These are phyloP conservation scores for Hygrophoropsis aurantiaca DNA, from an alignment of 768 basidiomycete genomes.

Conservation along the genomic window DNA sequence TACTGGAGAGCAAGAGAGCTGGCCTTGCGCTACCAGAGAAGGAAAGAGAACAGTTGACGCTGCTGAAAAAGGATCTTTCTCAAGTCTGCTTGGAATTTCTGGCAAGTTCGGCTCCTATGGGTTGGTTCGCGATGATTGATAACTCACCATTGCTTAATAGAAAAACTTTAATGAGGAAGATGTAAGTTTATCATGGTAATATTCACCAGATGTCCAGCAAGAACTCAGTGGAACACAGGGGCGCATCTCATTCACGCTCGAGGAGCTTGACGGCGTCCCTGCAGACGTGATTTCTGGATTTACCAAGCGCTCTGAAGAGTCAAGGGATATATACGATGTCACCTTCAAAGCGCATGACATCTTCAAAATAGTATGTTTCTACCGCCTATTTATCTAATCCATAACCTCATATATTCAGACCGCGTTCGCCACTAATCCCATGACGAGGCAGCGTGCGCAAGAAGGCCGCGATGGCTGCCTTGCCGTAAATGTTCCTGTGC, in stretches of 20 bases:
- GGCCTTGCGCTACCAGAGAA: slow-evolving; percentile 72
- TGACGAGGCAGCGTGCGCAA: slow-evolving; percentile 63
- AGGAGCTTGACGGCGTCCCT: slow-evolving; percentile 81
- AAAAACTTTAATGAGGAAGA: slow-evolving; percentile 92
- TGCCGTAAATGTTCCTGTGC: slow-evolving; percentile 65
- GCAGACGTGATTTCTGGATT: slow-evolving; percentile 78
- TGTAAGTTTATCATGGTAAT: slow-evolving; percentile 35
- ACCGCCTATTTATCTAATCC: not conserved
- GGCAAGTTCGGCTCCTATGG: slow-evolving; percentile 39
- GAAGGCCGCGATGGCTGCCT: slow-evolving; percentile 72
- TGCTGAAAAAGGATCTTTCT: slow-evolving; percentile 74
- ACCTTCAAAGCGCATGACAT: slow-evolving; percentile 85
- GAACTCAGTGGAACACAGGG: slow-evolving; percentile 52
- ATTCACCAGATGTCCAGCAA: not conserved
- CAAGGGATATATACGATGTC: slow-evolving; percentile 63
- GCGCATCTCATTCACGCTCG: slow-evolving; percentile 59
- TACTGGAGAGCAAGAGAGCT: slow-evolving; percentile 75
- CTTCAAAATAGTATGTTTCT: slow-evolving; percentile 63
- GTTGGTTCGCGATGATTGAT: not conserved
- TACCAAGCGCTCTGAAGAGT: slow-evolving; percentile 58
- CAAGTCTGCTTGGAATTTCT: slow-evolving; percentile 77
- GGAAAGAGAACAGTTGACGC: slow-evolving; percentile 55
- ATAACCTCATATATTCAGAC: too few relatives aligned
- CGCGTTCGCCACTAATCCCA: slow-evolving; percentile 73
- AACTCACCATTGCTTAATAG: slow-evolving; percentile 37